phyloP scores from a whole-genome alignment of 768 basidiomycete species.

The Lentinula sp. region DNA sequence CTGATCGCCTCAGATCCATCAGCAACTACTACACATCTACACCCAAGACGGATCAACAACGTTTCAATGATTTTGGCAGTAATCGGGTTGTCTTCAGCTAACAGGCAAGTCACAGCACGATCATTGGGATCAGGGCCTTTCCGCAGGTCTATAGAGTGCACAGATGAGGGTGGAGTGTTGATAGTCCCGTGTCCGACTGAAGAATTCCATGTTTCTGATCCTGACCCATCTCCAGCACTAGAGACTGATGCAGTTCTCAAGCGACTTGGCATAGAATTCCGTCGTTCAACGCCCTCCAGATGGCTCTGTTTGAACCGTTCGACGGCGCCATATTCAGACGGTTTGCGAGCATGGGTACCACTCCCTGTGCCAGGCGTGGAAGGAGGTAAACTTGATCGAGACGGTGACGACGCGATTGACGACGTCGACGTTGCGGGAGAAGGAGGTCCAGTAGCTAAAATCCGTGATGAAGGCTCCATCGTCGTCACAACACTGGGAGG shows the following conservation, averaged over 20 bases:
- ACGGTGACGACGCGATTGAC: constrained; percentile 86
- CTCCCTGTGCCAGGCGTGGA: constrained; percentile 53
- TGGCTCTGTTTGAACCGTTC: constrained; percentile 86
- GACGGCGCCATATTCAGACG: constrained; percentile 83
- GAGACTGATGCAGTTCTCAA: constrained; percentile 83
- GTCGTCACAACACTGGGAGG: constrained; percentile 74
- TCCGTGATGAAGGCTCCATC: constrained; percentile 47
- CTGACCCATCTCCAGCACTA: constrained; percentile 72
- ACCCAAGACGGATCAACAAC: constrained; percentile 86
- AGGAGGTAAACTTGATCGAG: constrained; percentile 66
- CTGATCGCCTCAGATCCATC: constrained; percentile 97
- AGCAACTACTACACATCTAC: constrained; percentile 90
- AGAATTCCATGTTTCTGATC: constrained; percentile 68
- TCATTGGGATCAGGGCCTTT: constrained; percentile 76
- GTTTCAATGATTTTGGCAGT: constrained; percentile 98
- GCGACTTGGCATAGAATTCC: constrained; percentile 83
- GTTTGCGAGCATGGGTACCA: constrained; percentile 67
- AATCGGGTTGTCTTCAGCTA: constrained; percentile 98
- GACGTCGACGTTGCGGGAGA: constrained; percentile 91
- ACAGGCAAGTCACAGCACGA: constrained; percentile 85
- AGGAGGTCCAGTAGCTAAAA: constrained; percentile 68
- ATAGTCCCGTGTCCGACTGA: constrained; percentile 47
- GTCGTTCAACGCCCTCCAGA: constrained; percentile 69
- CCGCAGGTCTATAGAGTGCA: constrained; percentile 78
- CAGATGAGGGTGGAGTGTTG: constrained; percentile 75